Evolutionary conservation across 768 basidiomycete genomes (phyloP).

Genomic region (Trametes cingulata): DNA sequence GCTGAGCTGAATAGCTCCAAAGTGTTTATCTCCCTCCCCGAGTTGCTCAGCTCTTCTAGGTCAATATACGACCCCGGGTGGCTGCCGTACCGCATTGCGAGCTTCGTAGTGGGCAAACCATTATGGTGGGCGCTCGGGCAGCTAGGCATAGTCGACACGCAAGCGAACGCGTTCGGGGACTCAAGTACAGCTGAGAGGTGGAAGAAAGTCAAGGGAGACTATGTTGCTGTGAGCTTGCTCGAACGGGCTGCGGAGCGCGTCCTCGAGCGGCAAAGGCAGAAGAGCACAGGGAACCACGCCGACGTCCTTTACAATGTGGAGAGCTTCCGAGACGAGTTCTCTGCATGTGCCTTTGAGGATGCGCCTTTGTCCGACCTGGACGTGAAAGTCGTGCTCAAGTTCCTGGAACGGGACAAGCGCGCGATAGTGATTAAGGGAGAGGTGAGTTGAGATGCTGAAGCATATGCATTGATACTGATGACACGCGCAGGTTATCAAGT

Average conservation of each 20-base stretch:
- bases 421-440: constrained; percentile 65
- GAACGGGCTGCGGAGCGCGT: constrained; percentile 67
- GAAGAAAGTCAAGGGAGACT: constrained; percentile 66
- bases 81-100: constrained; percentile 66
- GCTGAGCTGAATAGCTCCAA: constrained; percentile 56
- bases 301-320: constrained; percentile 64
- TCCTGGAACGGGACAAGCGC: constrained; percentile 73
- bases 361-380: constrained; percentile 61
- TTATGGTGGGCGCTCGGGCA: constrained; percentile 88
- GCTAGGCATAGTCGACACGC: constrained; percentile 63
- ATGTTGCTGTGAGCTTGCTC: constrained; percentile 65
- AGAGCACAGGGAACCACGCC: constrained; percentile 47
- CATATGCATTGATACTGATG: not conserved
- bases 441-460: constrained; percentile 41
- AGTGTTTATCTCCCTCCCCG: constrained; percentile 46
- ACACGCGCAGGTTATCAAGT: constrained; percentile 74
- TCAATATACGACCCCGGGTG: constrained; percentile 73
- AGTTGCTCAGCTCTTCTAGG: constrained; percentile 55
- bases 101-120: constrained; percentile 73
- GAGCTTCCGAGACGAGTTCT: constrained; percentile 63
- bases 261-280: constrained; percentile 43
- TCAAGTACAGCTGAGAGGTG: constrained; percentile 47
- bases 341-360: constrained; percentile 40
- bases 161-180: constrained; percentile 43
- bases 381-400: constrained; percentile 68